Conservation (phyloP, 140 eudicot species). For the Anethum foeniculum region DNA sequence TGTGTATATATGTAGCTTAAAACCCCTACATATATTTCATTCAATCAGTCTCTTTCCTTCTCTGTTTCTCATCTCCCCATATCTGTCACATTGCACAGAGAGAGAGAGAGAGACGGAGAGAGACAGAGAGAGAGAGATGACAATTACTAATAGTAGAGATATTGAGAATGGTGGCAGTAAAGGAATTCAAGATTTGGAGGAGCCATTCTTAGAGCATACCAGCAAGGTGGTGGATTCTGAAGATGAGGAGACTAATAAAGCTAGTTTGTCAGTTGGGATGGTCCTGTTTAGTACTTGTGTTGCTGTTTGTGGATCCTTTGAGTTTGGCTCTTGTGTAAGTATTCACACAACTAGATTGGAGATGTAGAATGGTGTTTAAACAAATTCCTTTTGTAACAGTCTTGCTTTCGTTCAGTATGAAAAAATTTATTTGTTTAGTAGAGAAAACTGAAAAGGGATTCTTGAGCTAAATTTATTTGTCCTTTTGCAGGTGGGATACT, state of each 20-base stretch:
- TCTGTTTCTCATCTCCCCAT: background rate
- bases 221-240: constrained; percentile 24
- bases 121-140: constrained; percentile 21
- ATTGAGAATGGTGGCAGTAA: constrained; percentile 44
- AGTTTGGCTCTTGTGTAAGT: constrained; percentile 93
- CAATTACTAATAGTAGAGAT: constrained; percentile 46
- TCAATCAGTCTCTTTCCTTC: background rate
- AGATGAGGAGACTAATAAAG: constrained; percentile 14
- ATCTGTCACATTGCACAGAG: background rate
- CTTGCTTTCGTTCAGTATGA: background rate
- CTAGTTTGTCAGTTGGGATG: constrained; percentile 40
- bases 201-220: constrained; percentile 36
- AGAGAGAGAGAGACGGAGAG: background rate
- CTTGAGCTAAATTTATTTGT: constrained; percentile 25
- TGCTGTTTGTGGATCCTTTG: constrained; percentile 91
- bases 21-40: background rate
- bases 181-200: constrained; percentile 45
- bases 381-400: no score
- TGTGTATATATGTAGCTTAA: background rate
- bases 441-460: background rate
- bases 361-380: background rate
- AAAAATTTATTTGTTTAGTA: no score
- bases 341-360: background rate
- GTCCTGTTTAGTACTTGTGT: constrained; percentile 68
- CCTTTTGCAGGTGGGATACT: constrained; percentile 75